Evolutionary conservation across 2,329 filamentous ascomycete genomes (phyloP).

Genomic region (Fusarium oligoseptatum): DNA sequence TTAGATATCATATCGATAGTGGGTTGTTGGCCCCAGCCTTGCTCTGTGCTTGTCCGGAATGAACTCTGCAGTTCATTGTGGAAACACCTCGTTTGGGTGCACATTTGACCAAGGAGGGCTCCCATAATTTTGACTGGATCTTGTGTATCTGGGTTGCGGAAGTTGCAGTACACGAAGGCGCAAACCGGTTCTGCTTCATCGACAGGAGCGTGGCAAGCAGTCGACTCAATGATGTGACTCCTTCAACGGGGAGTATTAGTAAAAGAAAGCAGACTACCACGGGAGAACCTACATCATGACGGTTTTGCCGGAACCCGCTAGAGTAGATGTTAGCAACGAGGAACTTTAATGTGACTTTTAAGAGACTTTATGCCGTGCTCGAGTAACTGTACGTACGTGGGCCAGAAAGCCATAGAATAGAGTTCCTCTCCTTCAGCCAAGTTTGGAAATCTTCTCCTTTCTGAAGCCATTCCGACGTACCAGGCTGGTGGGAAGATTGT

Average conservation of each 20-base stretch:
- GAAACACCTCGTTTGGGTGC: not conserved
- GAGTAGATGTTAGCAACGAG: not conserved
- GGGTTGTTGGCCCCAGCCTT: not conserved
- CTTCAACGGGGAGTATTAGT: not conserved
- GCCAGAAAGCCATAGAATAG: not conserved
- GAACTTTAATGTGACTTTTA: not conserved
- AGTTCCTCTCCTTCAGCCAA: not conserved
- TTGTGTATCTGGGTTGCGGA: not conserved
- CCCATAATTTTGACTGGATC: not conserved
- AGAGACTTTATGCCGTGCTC: not conserved
- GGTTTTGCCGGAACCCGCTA: not conserved
- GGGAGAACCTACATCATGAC: not conserved
- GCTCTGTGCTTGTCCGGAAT: not conserved
- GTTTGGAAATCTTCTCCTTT: not conserved
- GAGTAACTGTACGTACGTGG: not conserved
- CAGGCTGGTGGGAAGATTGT: not conserved
- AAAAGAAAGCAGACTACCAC: not conserved
- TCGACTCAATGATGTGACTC: not conserved
- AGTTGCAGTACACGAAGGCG: not conserved
- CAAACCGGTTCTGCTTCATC: not conserved
- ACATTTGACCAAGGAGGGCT: not conserved
- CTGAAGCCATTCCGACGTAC: not conserved
- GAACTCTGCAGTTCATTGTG: not conserved
- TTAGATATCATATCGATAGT: not conserved
- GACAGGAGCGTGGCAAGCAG: not conserved